Evolutionary conservation across 2,329 filamentous ascomycete genomes (phyloP), one percentile per base, ranked within the genome.

Genomic region (Fusarium musae): DNA sequence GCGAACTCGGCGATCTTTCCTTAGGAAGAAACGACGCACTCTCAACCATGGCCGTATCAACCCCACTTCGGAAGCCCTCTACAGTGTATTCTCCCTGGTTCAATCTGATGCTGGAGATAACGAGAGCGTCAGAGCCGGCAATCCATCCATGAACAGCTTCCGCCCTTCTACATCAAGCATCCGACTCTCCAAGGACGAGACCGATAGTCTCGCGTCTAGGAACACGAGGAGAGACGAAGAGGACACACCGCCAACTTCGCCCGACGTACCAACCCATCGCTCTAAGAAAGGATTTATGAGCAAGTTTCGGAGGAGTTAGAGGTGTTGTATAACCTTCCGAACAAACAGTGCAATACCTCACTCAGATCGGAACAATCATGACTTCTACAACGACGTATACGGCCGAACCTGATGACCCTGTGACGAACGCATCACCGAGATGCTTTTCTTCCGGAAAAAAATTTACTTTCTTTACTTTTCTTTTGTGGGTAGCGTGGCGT

Each of bases 31-130:
- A 74, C 83, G 83, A 57, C 70, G 65, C 39, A 86, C 85, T 23
- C 80, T 86, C 63, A 85, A 81, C 74, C 82, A 87, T 63, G 86
- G 86, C 58, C 80, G 81, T 66, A 84, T 87, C 72, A 80, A 80
- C 15, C 80, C 80, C 2, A 79, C 80, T 39, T 77, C 81, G 46
- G 78, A 81, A 63, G 76, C 78, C 23, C 70, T 81, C 57, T 77
- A 79, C 56, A 81, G 80, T 65, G 75, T 77, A 26, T 75, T 82
- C 52, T 84, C 82, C 6, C 78, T 82, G 47, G 73, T 74, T 58
- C 76, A 77, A 47, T 75, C 77, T 37, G 75, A 78, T 23, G 30
- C 64, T 17, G 73, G 65, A 56, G 67, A 76, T 50, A 74, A 69
- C n/a, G 70, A 76, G 26, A 75, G 70, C 46, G 67, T 72, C 36